These are phyloP conservation scores for Yamagishiella unicocca DNA, from an alignment of 139 green algal genomes.

Conservation along the genomic window DNA sequence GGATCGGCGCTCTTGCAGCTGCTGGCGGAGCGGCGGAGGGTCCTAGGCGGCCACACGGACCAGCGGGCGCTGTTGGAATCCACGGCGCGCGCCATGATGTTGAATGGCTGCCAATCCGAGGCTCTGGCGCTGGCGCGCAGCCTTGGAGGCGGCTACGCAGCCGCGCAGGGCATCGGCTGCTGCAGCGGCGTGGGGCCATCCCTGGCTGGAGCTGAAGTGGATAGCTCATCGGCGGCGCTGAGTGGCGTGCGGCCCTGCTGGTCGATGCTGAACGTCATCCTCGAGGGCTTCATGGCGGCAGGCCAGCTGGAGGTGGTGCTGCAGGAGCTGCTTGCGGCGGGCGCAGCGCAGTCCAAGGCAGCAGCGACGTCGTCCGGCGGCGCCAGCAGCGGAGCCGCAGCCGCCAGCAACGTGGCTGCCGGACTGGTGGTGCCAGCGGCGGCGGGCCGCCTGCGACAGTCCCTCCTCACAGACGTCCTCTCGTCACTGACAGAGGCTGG, in stretches of 20 bases:
- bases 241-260: constrained; percentile 2
- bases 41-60: constrained; percentile 17
- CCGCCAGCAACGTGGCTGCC: background rate
- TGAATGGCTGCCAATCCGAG: background rate
- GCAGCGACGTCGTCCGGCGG: background rate
- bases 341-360: constrained; percentile 9
- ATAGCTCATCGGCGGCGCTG: background rate
- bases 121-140: constrained; percentile 4
- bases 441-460: constrained; percentile 8
- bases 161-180: background rate
- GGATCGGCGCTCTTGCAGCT: constrained; percentile 8
- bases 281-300: background rate
- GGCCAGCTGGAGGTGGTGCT: constrained; percentile 7
- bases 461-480: constrained; percentile 9
- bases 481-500: background rate
- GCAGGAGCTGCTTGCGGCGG: constrained; percentile 26
- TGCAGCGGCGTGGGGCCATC: background rate
- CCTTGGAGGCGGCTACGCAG: background rate
- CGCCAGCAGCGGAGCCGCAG: background rate
- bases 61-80: constrained; percentile 22
- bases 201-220: background rate
- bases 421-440: background rate
- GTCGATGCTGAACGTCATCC: constrained; percentile 17
- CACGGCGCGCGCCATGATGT: constrained; percentile 26
- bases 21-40: constrained; percentile 11